Conservation (phyloP, 2,329 filamentous ascomycete species). For the Kalmusia sp. region DNA sequence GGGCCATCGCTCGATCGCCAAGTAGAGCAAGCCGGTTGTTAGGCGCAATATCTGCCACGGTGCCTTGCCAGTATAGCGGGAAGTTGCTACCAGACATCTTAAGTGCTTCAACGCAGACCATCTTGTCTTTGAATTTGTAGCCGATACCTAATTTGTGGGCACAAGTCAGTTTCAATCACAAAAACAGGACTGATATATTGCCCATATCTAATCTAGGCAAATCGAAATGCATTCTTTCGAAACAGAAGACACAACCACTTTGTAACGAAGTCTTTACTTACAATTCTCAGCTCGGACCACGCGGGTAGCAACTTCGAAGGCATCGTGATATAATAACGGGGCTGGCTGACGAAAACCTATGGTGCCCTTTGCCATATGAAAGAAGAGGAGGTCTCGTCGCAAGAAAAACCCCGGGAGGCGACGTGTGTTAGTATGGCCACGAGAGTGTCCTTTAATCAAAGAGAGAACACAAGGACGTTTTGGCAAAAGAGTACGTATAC, state of each 20-base stretch:
- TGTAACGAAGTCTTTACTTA: no score
- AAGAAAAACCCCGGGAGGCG: slow-evolving; percentile 21
- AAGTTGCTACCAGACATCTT: slow-evolving; percentile 12
- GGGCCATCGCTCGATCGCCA: slow-evolving; percentile 25
- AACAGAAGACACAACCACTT: no score
- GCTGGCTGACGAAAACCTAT: slow-evolving; percentile 10
- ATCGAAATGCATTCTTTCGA: no score
- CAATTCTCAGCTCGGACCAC: slow-evolving; percentile 3
- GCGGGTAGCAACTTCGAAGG: slow-evolving; percentile 19
- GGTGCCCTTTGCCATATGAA: slow-evolving; percentile 11
- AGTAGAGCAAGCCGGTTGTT: slow-evolving; percentile 31
- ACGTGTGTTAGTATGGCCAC: slow-evolving; percentile 13
- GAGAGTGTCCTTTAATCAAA: no score
- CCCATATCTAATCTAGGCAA: no score
- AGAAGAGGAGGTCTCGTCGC: slow-evolving; percentile 19
- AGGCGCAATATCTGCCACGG: slow-evolving; percentile 1
- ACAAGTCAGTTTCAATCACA: slow-evolving; percentile 18
- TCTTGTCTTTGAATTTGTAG: slow-evolving; percentile 30
- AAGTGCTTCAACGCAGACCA: slow-evolving; percentile 26
- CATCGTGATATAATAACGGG: slow-evolving; percentile 17
- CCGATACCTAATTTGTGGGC: no score
- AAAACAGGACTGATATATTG: slow-evolving; percentile 5
- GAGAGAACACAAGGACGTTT: no score
- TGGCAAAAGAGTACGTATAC: no score
- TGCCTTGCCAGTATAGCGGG: slow-evolving; percentile 25